phyloP scores from a whole-genome alignment of 2,329 filamentous ascomycete genomes.

The Coniochaeta sp. region DNA sequence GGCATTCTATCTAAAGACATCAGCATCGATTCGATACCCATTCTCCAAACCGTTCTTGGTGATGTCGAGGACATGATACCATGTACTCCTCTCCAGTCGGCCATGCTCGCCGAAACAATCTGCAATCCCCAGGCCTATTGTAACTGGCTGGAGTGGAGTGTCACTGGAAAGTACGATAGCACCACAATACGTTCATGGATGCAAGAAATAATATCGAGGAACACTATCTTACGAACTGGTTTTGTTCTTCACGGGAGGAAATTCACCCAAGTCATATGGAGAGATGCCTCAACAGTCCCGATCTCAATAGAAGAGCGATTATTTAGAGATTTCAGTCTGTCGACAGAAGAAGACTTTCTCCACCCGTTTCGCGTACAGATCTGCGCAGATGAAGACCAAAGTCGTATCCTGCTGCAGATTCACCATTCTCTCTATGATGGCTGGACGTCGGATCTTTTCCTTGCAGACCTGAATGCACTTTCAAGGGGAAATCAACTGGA shows the following conservation, averaged over 20 bases:
- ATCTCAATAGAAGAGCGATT: conserved; percentile 29
- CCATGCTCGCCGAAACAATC: conserved; percentile 73
- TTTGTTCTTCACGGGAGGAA: conserved; percentile 51
- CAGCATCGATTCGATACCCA: not conserved
- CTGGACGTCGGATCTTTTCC: conserved; percentile 77
- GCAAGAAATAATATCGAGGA: conserved; percentile 37
- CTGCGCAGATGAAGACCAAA: conserved; percentile 6
- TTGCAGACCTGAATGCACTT: conserved; percentile 55
- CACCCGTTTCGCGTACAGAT: conserved; percentile 58
- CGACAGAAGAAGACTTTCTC: conserved; percentile 33
- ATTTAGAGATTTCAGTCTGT: not conserved
- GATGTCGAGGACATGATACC: conserved; percentile 39
- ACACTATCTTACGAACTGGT: conserved; percentile 66
- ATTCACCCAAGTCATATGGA: conserved; percentile 61
- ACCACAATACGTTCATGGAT: conserved; percentile 42
- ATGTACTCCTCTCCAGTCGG: conserved; percentile 67
- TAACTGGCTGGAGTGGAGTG: conserved; percentile 66
- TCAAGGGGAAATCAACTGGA: conserved; percentile 23
- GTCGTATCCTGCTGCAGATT: conserved; percentile 44
- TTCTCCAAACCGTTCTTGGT: conserved; percentile 21
- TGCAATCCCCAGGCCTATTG: conserved; percentile 57
- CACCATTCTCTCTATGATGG: conserved; percentile 88
- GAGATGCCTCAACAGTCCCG: conserved; percentile 31
- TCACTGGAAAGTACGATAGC: conserved; percentile 28
- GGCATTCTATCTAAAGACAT: not conserved